Evolutionary conservation across 2,329 filamentous ascomycete species (phyloP).

Genomic region (Penicillium capsulatum): DNA sequence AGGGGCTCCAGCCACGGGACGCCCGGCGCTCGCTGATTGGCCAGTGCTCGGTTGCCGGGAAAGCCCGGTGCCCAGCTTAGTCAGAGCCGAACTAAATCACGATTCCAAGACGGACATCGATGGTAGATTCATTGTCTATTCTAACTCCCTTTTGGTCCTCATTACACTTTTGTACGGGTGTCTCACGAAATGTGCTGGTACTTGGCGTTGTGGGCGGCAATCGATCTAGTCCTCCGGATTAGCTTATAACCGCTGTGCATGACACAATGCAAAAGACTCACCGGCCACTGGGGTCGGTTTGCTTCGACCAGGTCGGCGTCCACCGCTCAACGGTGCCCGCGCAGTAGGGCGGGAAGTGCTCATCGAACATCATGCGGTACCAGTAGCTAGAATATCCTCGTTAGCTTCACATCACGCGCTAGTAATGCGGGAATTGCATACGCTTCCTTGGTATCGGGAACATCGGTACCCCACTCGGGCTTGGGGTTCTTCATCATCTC

Average conservation of each 20-base stretch:
- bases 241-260: slow-evolving; percentile 6
- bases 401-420: too few relatives aligned
- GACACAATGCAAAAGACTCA: slow-evolving; percentile 38
- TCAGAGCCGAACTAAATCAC: too few relatives aligned
- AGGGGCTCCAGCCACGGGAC: slow-evolving; percentile 34
- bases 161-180: slow-evolving; percentile 8
- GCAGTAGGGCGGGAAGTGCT: slow-evolving; percentile 91
- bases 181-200: slow-evolving; percentile 52
- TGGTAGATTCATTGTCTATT: slow-evolving; percentile 14
- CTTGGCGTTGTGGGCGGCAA: slow-evolving; percentile 69
- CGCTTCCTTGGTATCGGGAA: slow-evolving; percentile 95
- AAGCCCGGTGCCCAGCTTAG: slow-evolving; percentile 26
- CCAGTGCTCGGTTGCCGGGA: slow-evolving; percentile 29
- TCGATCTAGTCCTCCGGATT: slow-evolving; percentile 55
- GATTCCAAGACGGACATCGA: slow-evolving; percentile 7
- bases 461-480: slow-evolving; percentile 87
- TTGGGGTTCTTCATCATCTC: slow-evolving; percentile 99
- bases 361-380: slow-evolving; percentile 98
- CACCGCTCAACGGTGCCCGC: slow-evolving; percentile 92
- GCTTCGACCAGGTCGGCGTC: slow-evolving; percentile 96
- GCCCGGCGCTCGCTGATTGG: slow-evolving; percentile 31
- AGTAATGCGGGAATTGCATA: slow-evolving; percentile 45
- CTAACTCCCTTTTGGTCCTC: slow-evolving; percentile 4
- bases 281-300: slow-evolving; percentile 92
- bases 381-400: slow-evolving; percentile 80